Percentiles rank a stretch among this genome's conserved stretches.
Evolutionary conservation across 768 basidiomycete species (phyloP).

Genomic region (Mycena belliarum): DNA sequence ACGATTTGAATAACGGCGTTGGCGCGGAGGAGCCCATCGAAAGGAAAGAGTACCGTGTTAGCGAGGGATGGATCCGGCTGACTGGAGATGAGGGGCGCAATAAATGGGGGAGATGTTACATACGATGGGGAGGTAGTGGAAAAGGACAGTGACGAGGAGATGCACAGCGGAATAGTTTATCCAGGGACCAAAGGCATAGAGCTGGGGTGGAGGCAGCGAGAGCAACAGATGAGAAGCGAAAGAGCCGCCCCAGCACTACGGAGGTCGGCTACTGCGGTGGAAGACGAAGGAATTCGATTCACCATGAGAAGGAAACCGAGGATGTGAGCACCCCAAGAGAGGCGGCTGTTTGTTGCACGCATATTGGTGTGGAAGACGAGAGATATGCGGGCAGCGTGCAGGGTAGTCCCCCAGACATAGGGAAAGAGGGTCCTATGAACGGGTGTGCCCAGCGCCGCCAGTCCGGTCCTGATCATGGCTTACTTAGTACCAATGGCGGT

Average conservation of each 20-base stretch:
- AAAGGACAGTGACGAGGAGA: constrained; percentile 43
- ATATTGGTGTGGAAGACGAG: constrained; percentile 13
- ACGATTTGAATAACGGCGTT: constrained; percentile 41
- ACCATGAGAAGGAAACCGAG: constrained; percentile 21
- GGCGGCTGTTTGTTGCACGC: background rate
- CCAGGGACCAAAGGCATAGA: constrained; percentile 46
- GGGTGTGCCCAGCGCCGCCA: constrained; percentile 13
- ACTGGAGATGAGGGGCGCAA: background rate
- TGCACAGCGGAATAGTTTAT: constrained; percentile 52
- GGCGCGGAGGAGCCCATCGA: constrained; percentile 51
- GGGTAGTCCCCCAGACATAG: constrained; percentile 15
- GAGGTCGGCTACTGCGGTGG: background rate
- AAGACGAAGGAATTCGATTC: background rate
- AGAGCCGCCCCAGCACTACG: constrained; percentile 46
- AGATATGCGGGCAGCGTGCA: constrained; percentile 19
- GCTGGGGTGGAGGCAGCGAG: constrained; percentile 44
- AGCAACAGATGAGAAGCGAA: constrained; percentile 45
- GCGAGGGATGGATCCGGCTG: constrained; percentile 31
- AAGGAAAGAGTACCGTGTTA: constrained; percentile 48
- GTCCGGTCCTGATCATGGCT: constrained; percentile 2
- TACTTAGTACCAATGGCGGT: too few relatives aligned
- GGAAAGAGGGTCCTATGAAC: constrained; percentile 14
- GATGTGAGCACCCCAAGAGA: constrained; percentile 18
- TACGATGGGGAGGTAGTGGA: constrained; percentile 40
- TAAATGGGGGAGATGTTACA: constrained; percentile 14